A percentile compares a stretch with the other conserved stretches of the same genome.
These are phyloP conservation scores for Rhizoclosmatium globosum DNA, from an alignment of 192 early-diverging fungal genomes.

Conservation along the genomic window DNA sequence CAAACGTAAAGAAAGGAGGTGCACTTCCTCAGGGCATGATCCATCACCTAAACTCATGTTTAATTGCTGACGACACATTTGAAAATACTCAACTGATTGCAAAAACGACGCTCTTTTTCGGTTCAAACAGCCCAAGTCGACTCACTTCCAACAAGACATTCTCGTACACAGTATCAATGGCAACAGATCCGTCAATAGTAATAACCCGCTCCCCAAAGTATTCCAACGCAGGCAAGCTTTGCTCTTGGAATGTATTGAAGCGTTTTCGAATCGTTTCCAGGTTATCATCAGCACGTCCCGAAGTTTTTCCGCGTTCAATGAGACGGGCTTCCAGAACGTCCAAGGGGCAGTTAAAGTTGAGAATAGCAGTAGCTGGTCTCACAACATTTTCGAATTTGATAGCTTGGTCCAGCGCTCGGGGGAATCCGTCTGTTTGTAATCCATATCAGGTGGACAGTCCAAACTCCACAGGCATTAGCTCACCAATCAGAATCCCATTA, in stretches of 20 bases:
- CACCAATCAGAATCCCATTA: conserved; percentile 4
- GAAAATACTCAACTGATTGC: neutral
- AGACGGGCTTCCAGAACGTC: conserved; percentile 56
- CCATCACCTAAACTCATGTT: neutral
- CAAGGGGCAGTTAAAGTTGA: conserved; percentile 58
- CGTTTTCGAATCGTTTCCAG: conserved; percentile 63
- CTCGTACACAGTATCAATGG: conserved; percentile 14
- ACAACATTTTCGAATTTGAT: conserved; percentile 56
- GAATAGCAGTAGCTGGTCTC: conserved; percentile 39
- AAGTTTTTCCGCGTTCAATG: conserved; percentile 62
- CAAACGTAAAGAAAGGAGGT: neutral
- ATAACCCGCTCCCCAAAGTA: conserved; percentile 48
- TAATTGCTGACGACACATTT: too few relatives aligned
- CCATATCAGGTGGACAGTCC: neutral
- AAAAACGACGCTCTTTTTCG: neutral
- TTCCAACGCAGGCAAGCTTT: conserved; percentile 60
- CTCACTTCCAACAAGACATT: neutral
- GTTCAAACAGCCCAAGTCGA: neutral
- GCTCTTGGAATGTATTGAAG: conserved; percentile 57
- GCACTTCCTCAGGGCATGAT: neutral
- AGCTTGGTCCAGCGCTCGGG: conserved; percentile 66
- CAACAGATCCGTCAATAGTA: conserved; percentile 28
- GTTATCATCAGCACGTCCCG: conserved; percentile 64
- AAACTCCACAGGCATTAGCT: neutral
- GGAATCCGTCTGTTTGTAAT: conserved; percentile 66